Conservation (phyloP, 2,329 filamentous ascomycete genomes). For the Monilinia fructicola region DNA sequence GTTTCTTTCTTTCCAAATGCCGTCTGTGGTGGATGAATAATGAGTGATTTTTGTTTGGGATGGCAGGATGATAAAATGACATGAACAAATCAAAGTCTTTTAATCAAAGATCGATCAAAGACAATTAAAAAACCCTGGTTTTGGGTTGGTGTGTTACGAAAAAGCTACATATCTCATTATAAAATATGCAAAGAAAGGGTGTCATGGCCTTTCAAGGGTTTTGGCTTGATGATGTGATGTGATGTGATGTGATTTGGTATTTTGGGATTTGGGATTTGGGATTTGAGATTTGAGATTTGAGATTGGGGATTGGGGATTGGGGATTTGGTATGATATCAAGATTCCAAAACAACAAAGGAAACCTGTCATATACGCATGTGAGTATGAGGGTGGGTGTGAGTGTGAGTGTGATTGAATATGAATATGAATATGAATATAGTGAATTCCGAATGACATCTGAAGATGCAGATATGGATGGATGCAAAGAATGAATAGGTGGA, state of each 20-base stretch:
- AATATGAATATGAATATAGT: too few species aligned
- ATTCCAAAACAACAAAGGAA: too few species aligned
- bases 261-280: not conserved
- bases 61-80: not conserved
- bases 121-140: slow-evolving; percentile 1
- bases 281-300: too few species aligned
- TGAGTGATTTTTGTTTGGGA: not conserved
- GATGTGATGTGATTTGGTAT: not conserved
- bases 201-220: slow-evolving; percentile 13
- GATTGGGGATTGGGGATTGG: too few species aligned
- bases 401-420: too few species aligned
- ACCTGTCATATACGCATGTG: too few species aligned
- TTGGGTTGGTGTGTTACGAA: slow-evolving; percentile 16
- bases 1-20: too few species aligned
- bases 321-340: too few species aligned
- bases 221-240: not conserved
- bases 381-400: too few species aligned
- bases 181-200: slow-evolving; percentile 7
- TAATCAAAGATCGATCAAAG: slow-evolving; percentile 14
- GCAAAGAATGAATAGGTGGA: too few species aligned
- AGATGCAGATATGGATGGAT: too few species aligned
- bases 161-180: slow-evolving; percentile 11
- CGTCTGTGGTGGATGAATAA: not conserved
- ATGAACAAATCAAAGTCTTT: not conserved
- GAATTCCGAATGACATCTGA: too few species aligned